A percentile compares a stretch with the other conserved stretches of the same genome.
phyloP scores from a whole-genome alignment of 768 basidiomycete genomes.

The Suillus discolor region DNA sequence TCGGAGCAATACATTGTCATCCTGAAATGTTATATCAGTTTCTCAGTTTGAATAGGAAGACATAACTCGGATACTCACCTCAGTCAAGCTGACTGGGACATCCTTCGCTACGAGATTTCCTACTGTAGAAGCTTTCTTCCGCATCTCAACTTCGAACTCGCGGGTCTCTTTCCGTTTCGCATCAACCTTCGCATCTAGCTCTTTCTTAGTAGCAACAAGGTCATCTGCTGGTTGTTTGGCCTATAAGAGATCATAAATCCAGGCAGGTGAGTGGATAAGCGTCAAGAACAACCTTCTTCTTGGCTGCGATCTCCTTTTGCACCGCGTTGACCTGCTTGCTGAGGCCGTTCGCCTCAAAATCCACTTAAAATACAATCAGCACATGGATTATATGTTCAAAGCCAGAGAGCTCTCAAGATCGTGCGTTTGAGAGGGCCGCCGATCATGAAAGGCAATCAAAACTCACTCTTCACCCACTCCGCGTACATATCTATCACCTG shows the following conservation, averaged over 20 bases:
- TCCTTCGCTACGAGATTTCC: conserved; percentile 92
- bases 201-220: conserved; percentile 80
- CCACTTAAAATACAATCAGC: conserved; percentile 52
- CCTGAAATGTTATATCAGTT: conserved; percentile 46
- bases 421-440: conserved; percentile 5
- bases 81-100: conserved; percentile 84
- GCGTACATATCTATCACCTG: conserved; percentile 90
- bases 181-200: conserved; percentile 80
- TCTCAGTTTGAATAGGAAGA: neutral
- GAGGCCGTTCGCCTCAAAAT: conserved; percentile 78
- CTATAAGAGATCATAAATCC: conserved; percentile 39
- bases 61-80: conserved; percentile 53
- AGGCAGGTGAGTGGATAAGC: neutral
- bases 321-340: conserved; percentile 85
- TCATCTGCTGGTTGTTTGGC: conserved; percentile 92
- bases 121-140: conserved; percentile 75
- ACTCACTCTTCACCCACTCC: conserved; percentile 94
- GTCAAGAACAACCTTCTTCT: conserved; percentile 76
- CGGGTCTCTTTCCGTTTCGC: conserved; percentile 75
- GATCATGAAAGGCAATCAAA: conserved; percentile 10
- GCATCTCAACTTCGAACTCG: conserved; percentile 78
- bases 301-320: conserved; percentile 92
- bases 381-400: neutral
- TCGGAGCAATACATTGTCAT: conserved; percentile 82
- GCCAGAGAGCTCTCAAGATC: neutral